Evolutionary conservation across 257 asterid species (phyloP), one percentile per base, ranked within the genome.

Genomic region (Haberlea rhodopensis): DNA sequence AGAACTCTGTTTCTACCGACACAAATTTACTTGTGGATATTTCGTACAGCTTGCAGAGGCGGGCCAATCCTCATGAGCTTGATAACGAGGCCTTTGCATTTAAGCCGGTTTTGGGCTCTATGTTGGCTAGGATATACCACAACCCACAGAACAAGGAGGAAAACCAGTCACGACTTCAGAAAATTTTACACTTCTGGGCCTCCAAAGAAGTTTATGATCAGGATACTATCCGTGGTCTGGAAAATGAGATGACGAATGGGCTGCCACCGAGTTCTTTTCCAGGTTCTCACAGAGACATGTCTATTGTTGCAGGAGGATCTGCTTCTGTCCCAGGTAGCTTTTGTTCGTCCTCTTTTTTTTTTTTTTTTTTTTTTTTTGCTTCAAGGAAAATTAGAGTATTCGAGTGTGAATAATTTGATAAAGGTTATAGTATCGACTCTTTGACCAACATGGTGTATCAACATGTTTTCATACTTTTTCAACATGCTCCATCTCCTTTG

Each of bases 31-130:
- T 4, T 56, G 58, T 37, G 46, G 59, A 56, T 59, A 67, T 45
- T 56, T 79, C 54, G 31, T 83, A 62, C 85, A 92, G 99, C 86
- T 84, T 92, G 81, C 99, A 92, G 76, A 83, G 96, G 69, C 85
- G 99, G 66, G 82, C 48, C 60, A 87, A 84, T 45, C 95, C 90
- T 25, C 89, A 64, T 24, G 99, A 92, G 69, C 88, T 85, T 20
- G 99, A 92, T 75, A 89, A 82, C 2, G 97, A 92, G 86, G 95
- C 97, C 43, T 84, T 84, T 78, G 96, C 97, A 60, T 92, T 92
- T 75, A 85, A 81, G 83, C 96, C 99, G 0, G 95, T 92, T 71
- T 71, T 92, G 86, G 96, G 95, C 26, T 83, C 99, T 40, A 92
- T 92, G 96, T 81, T 92, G 60, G 90, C 83, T 1, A 84, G 96